Conservation (phyloP, 2,329 filamentous ascomycete species). For the Hymenoscyphus infarciens region DNA sequence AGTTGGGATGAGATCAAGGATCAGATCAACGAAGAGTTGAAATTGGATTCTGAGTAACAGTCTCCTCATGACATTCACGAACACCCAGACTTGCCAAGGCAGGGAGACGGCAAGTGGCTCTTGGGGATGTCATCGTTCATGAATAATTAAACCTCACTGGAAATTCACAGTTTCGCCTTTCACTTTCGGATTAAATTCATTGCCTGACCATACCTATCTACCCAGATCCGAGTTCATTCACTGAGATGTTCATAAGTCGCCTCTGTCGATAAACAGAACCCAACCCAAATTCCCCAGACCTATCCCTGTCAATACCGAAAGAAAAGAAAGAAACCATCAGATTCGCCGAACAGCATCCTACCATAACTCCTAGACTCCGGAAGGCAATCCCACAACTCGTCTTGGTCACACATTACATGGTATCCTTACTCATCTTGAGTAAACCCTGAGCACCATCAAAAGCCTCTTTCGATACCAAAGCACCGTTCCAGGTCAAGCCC, state of each 20-base stretch:
- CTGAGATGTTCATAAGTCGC: no score
- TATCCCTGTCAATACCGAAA: no score
- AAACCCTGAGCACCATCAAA: not conserved
- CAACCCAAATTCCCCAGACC: no score
- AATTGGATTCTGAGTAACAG: not conserved
- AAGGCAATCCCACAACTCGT: not conserved
- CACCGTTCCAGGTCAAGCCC: not conserved
- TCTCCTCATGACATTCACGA: not conserved
- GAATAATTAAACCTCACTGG: not conserved
- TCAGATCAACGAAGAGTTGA: not conserved
- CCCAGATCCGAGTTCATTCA: no score
- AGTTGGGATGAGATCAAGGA: not conserved
- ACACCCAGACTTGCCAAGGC: not conserved
- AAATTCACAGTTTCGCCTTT: no score
- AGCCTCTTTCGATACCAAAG: not conserved
- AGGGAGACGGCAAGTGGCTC: not conserved
- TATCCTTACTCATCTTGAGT: not conserved
- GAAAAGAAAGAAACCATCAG: no score
- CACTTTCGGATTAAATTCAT: no score
- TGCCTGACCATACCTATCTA: no score
- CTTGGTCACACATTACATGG: not conserved
- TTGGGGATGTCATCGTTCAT: not conserved
- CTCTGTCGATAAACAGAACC: no score
- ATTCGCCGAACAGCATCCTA: no score
- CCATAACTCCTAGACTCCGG: not conserved